Evolutionary conservation across 148 eudicot species (phyloP), one percentile per base, ranked within the genome.

Genomic region (Arctostaphylos glauca): DNA sequence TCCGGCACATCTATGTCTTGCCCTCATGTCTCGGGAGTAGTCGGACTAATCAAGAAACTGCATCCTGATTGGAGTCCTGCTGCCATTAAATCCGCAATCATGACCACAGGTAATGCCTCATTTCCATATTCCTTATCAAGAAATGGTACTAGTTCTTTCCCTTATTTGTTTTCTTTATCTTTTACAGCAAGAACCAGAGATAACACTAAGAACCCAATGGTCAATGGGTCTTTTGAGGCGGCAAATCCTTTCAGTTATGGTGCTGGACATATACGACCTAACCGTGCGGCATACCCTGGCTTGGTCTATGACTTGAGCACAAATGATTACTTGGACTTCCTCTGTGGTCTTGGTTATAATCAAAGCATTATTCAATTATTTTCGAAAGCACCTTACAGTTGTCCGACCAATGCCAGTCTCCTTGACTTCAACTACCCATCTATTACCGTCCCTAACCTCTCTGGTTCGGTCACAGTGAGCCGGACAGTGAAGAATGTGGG

Each of bases 1-100:
- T 90, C 93, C 23, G 97, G 97, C 1, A 93, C 97, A 3, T 93
- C 97, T 2, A 93, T 92, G 97, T 86, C 97, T 52, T 92, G 94
- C 79, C 97, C 97, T 8, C 97, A 93, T 64, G 85, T 92, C 25
- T 60, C 97, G 0, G 97, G 93, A 9, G 82, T 93, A 25, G 94
- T 25, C 7, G 97, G 93, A 80, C 90, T 89, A 48, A 87, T 93
- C 38, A 93, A 87, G 48, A 86, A 88, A 46, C 80, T 88, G 15
- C 84, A 93, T 52, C 93, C 93, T 10, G 68, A 84, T 14, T 93
- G 97, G 97, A 88, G 91, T 81, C 90, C 91, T 15, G 91, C 92
- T 18, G 93, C 93, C 14, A 89, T 92, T 19, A 84, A 84, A 83
- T 93, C 95, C 1, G 95, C 97, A 21, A 90, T 93, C 80, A 93